phyloP scores from a whole-genome alignment of 805 yeast genomes.

The Clavispora fructus region DNA sequence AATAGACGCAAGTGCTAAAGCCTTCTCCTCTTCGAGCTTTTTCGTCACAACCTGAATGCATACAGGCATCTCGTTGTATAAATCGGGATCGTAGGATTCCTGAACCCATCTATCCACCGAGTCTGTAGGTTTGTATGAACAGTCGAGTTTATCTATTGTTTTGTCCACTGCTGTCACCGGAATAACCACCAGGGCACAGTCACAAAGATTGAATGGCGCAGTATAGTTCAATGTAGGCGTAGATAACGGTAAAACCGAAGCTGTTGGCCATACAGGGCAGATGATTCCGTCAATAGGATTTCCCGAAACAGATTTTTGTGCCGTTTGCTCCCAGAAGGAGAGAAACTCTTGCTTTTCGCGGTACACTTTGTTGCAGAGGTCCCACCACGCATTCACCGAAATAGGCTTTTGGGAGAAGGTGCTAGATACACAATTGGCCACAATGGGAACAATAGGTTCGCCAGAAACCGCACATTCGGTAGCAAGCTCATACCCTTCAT shows the following conservation, averaged over 20 bases:
- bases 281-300: background rate
- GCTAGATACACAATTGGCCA: background rate
- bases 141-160: background rate
- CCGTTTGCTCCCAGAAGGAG: background rate
- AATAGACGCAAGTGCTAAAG: background rate
- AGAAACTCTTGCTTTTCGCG: background rate
- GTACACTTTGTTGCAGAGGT: background rate
- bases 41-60: conserved; percentile 1
- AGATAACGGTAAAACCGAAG: background rate
- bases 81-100: background rate
- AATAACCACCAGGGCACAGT: conserved; percentile 1
- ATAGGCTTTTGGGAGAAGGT: background rate
- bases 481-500: background rate
- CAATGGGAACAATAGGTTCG: background rate
- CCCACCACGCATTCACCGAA: conserved; percentile 1
- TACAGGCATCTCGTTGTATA: conserved; percentile 1
- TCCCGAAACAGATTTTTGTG: background rate
- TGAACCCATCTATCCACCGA: background rate
- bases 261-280: background rate
- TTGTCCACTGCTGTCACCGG: conserved; percentile 1
- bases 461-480: background rate
- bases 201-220: background rate
- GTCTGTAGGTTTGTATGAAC: background rate
- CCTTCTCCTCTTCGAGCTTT: conserved; percentile 1
- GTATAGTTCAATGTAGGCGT: background rate